Base-by-base conservation (phyloP, 2,329 filamentous ascomycete species). In the Exophiala spinifera region DNA sequence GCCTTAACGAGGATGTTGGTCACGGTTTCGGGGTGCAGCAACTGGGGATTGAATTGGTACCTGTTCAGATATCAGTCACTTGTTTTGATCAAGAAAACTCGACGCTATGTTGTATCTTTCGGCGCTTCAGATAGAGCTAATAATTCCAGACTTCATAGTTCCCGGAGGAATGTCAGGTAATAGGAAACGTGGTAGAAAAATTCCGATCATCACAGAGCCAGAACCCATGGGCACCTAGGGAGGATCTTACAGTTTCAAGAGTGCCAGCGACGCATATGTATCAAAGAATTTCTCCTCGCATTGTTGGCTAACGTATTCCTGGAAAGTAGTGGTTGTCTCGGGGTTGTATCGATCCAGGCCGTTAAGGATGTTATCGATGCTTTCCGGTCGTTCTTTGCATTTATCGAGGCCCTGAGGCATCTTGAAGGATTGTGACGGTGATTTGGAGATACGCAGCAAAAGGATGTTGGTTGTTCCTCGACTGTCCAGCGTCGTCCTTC, bases 21-120 rank as follows among this genome's bases (percentile, higher is more conserved):
- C 74, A 94, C 91, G 69, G 92, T 90, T 76, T 99, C 94, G 70
- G 96, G 89, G 79, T 94, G 92, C 70, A 91, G 86, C 66, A 96
- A 89, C 79, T 97, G 91, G 49, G 94, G 94, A 84, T 99, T 99
- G 79, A 99, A 96, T 79, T 99, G 95, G 82, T 99, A 99, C 63
- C 94, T 99, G 60, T 55, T 47, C 10, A 8, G 21, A 31, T 49
- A 57, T 62, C 52, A 63, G 62, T 37, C 3, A 31, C 21, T 51
- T 10, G 11, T 46, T 33, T 15, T 15, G 17, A 14, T 8, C 14
- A 3, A 44, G 3, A 44, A 7, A 44, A 44, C 3, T 14, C n/a
- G 5, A 43, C 17, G 15, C 7, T 34, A 31, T 15, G 20, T 17
- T 31, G n/a, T 7, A 11, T 19, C 17, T 46, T 33, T 23, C 14